phyloP scores from a whole-genome alignment of 805 yeast genomes.

The Saccharomycopsis fermentans region DNA sequence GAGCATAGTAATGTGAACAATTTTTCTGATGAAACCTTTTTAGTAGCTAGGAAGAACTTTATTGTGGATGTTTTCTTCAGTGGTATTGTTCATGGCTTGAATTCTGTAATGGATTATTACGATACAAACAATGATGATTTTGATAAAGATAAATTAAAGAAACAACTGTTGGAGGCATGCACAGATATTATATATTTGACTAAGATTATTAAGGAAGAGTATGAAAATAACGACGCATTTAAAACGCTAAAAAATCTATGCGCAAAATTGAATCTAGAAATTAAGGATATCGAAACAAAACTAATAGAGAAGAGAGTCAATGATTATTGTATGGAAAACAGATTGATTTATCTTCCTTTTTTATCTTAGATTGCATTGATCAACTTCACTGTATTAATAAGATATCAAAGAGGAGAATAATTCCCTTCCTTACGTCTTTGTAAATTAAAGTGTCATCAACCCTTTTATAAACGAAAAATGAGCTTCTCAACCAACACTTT shows the following conservation, averaged over 20 bases:
- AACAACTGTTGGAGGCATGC: background rate
- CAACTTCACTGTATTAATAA: too few species aligned
- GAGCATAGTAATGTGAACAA: background rate
- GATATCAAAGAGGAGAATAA: too few species aligned
- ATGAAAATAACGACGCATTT: background rate
- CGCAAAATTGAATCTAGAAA: background rate
- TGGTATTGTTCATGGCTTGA: background rate
- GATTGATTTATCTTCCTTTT: background rate
- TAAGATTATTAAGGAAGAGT: background rate
- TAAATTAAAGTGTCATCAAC: too few species aligned
- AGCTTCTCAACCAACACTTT: too few species aligned
- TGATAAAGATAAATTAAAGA: background rate
- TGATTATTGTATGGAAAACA: background rate
- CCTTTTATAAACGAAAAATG: too few species aligned
- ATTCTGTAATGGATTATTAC: background rate
- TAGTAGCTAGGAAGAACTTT: background rate
- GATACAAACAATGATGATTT: background rate
- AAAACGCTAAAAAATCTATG: background rate
- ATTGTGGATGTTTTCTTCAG: background rate
- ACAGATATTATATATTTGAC: background rate
- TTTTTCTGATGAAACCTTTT: background rate
- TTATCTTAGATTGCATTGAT: background rate
- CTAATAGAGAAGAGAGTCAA: background rate
- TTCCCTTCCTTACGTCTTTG: too few species aligned
- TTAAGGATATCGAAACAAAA: background rate